Conservation (phyloP, 1,284 basidiomycete species). For the Cutaneotrichosporon sp. region DNA sequence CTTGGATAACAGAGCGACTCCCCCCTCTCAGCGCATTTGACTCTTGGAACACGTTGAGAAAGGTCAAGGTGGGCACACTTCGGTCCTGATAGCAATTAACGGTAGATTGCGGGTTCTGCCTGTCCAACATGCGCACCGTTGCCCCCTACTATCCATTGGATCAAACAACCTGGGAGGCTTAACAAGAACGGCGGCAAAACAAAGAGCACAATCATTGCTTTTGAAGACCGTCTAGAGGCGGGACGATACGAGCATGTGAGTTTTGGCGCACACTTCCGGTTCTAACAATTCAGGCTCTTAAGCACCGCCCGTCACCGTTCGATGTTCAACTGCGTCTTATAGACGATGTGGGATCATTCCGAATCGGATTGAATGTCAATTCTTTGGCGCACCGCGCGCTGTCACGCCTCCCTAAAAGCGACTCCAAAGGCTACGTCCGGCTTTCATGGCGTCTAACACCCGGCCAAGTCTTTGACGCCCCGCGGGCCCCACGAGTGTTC, state of each 20-base stretch:
- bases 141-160: constrained; percentile 71
- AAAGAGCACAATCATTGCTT: constrained; percentile 49
- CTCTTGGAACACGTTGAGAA: constrained; percentile 56
- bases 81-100: constrained; percentile 27
- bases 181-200: constrained; percentile 43
- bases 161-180: constrained; percentile 43
- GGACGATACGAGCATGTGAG: constrained; percentile 66
- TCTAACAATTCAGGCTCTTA: constrained; percentile 58
- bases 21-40: constrained; percentile 64
- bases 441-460: constrained; percentile 78
- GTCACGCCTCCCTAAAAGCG: constrained; percentile 65
- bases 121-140: constrained; percentile 69
- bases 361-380: constrained; percentile 80
- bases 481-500: constrained; percentile 54
- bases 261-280: background rate
- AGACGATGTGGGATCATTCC: constrained; percentile 58
- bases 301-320: constrained; percentile 79
- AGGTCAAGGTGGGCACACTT: constrained; percentile 22
- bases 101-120: constrained; percentile 47
- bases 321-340: constrained; percentile 78
- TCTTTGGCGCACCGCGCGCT: constrained; percentile 83
- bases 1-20: constrained; percentile 80
- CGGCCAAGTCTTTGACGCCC: constrained; percentile 44
- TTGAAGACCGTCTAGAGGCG: constrained; percentile 77
- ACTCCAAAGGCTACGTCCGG: constrained; percentile 52